Conservation (phyloP, 1,284 basidiomycete genomes). For the Cryptococcus sp. region DNA sequence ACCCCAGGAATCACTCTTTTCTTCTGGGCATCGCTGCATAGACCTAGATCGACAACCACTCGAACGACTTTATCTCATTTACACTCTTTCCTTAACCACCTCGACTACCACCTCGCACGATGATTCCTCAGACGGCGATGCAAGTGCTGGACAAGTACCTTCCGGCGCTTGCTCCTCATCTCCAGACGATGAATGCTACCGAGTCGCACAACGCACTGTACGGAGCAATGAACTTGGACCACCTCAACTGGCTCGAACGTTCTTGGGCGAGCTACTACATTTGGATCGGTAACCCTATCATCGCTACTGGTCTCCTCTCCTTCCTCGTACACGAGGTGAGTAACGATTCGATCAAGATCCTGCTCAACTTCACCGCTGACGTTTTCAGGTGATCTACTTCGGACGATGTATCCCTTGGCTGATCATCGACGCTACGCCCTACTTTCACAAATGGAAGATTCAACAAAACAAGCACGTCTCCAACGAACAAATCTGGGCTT, state of each 20-base stretch:
- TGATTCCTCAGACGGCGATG: conserved; percentile 31
- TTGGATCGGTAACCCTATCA: conserved; percentile 78
- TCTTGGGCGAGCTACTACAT: conserved; percentile 79
- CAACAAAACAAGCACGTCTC: conserved; percentile 77
- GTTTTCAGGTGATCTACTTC: conserved; percentile 83
- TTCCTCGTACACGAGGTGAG: conserved; percentile 89
- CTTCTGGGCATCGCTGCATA: too few relatives aligned
- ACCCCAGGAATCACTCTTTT: too few relatives aligned
- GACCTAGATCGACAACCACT: too few relatives aligned
- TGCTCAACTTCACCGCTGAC: neutral
- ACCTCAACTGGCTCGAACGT: conserved; percentile 68
- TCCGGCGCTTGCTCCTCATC: conserved; percentile 35
- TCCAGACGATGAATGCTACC: conserved; percentile 40
- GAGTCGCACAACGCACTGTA: conserved; percentile 43
- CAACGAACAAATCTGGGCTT: conserved; percentile 82
- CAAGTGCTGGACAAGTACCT: conserved; percentile 39
- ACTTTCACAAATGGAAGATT: conserved; percentile 91
- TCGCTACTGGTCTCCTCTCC: conserved; percentile 91
- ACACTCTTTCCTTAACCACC: neutral
- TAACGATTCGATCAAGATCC: conserved; percentile 3
- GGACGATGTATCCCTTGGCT: conserved; percentile 94
- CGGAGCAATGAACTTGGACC: conserved; percentile 54
- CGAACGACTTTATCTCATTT: neutral
- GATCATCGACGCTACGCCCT: conserved; percentile 88
- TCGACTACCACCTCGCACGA: conserved; percentile 10